These are phyloP conservation scores for Rhizoclosmatium globosum DNA, from an alignment of 192 early-diverging fungal genomes.

Conservation along the genomic window DNA sequence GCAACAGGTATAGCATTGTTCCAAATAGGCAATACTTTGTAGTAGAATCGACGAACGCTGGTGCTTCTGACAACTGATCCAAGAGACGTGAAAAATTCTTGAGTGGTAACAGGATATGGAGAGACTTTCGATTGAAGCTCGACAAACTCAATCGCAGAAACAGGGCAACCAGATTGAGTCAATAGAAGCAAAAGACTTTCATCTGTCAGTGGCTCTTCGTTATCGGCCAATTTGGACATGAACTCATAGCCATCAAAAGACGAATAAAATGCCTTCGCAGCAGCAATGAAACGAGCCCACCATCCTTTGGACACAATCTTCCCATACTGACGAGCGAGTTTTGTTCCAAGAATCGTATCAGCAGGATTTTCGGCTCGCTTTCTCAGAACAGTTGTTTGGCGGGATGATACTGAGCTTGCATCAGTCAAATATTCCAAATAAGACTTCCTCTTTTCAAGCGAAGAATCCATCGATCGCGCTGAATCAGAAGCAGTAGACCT, in stretches of 20 bases:
- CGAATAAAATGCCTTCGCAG: background rate
- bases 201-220: slow-evolving; percentile 1
- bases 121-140: background rate
- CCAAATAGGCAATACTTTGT: slow-evolving; percentile 23
- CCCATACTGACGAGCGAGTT: background rate
- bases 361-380: slow-evolving; percentile 12
- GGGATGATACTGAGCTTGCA: slow-evolving; percentile 2
- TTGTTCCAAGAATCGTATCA: slow-evolving; percentile 19
- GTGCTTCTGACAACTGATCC: background rate
- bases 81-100: slow-evolving; percentile 5
- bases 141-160: slow-evolving; percentile 6
- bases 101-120: background rate
- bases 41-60: slow-evolving; percentile 12
- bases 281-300: slow-evolving; percentile 23
- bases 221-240: slow-evolving; percentile 3
- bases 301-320: slow-evolving; percentile 24
- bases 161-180: background rate
- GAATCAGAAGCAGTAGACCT: slow-evolving; percentile 20
- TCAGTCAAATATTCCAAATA: slow-evolving; percentile 31
- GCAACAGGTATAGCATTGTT: slow-evolving; percentile 1
- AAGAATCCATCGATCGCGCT: slow-evolving; percentile 1
- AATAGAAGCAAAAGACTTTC: slow-evolving; percentile 3
- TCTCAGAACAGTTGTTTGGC: background rate
- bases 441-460: slow-evolving; percentile 15
- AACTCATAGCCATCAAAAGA: slow-evolving; percentile 30